These are phyloP conservation scores for Salix arbutifolia DNA, from an alignment of 345 rosid species.

Conservation along the genomic window DNA sequence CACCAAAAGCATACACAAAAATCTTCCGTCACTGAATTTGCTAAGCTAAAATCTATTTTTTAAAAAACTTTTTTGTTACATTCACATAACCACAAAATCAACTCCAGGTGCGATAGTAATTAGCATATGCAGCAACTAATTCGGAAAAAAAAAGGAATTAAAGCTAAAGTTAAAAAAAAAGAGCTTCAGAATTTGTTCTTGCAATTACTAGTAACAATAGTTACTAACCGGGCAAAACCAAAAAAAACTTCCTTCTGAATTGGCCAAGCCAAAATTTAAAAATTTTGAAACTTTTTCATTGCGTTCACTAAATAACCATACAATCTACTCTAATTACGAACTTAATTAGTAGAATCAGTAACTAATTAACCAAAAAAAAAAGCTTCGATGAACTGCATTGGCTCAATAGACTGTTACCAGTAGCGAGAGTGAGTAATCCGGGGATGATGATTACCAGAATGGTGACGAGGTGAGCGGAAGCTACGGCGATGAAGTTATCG, in stretches of 20 bases:
- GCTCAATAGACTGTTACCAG: background rate
- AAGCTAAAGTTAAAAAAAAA: no score
- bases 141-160: no score
- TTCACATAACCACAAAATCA: no score
- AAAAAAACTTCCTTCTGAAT: background rate
- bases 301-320: background rate
- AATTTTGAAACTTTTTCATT: background rate
- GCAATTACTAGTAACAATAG: background rate
- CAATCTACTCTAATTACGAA: background rate
- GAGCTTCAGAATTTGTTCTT: background rate
- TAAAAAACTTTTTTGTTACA: no score
- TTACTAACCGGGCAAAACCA: background rate
- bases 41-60: no score
- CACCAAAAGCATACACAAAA: no score
- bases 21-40: no score
- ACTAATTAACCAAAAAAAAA: background rate
- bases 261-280: background rate
- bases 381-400: background rate
- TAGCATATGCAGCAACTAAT: no score
- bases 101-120: no score
- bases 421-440: background rate
- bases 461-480: constrained; percentile 75
- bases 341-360: background rate
- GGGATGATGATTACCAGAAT: constrained; percentile 45
- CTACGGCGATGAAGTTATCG: constrained; percentile 85